Percentiles rank a stretch among this genome's conserved stretches.
These are phyloP conservation scores for Coriolopsis trogii DNA, from an alignment of 1,284 basidiomycete genomes.

Conservation along the genomic window DNA sequence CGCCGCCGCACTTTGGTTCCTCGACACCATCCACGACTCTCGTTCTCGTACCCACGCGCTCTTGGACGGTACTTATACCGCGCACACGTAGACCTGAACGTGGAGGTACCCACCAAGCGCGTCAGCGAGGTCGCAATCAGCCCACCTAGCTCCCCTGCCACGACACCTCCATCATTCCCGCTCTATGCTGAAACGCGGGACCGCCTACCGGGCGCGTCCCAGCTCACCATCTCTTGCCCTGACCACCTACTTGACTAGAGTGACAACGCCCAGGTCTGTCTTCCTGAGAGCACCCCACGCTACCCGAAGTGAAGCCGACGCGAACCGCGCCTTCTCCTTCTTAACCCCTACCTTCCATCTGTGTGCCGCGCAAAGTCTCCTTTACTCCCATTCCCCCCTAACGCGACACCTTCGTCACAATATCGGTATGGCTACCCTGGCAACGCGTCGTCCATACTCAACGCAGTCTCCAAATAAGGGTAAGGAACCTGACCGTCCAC, in stretches of 20 bases:
- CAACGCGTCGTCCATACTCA: conserved; percentile 28
- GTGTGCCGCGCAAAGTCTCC: background rate
- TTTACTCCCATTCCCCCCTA: background rate
- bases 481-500: conserved; percentile 28
- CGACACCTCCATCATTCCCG: background rate
- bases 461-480: conserved; percentile 33
- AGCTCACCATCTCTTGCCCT: too few relatives aligned
- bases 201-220: background rate
- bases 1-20: too few relatives aligned
- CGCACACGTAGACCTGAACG: too few relatives aligned
- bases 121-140: too few relatives aligned
- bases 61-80: too few relatives aligned
- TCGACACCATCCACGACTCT: too few relatives aligned
- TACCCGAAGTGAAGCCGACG: conserved; percentile 13
- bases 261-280: background rate
- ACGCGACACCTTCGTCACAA: background rate
- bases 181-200: background rate
- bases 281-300: background rate
- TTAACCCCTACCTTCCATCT: background rate
- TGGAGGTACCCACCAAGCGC: too few relatives aligned
- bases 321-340: conserved; percentile 13
- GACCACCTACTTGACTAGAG: background rate
- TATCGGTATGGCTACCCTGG: conserved; percentile 27
- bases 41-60: too few relatives aligned
- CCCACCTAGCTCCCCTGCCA: background rate